phyloP scores from a whole-genome alignment of 768 basidiomycete species.

The Tylopilus plumbeoviolaceoides region DNA sequence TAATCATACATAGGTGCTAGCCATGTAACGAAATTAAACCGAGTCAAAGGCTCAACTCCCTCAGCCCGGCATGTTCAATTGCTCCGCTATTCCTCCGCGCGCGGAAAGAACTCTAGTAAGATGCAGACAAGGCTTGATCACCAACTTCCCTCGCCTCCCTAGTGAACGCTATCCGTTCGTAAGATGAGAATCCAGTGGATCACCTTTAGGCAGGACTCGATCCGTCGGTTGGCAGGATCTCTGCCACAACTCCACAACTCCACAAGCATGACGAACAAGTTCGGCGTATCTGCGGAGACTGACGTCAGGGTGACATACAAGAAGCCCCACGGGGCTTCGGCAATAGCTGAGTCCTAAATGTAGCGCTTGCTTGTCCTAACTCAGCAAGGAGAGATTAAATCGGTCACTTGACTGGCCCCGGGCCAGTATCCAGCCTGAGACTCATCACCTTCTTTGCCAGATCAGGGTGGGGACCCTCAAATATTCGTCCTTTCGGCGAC shows the following conservation, averaged over 20 bases:
- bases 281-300: not conserved
- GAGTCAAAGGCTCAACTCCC: not conserved
- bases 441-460: too few relatives aligned
- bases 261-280: not conserved
- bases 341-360: too few relatives aligned
- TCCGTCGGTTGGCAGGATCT: not conserved
- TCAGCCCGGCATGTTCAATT: not conserved
- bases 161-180: not conserved
- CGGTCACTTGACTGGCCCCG: too few relatives aligned
- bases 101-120: not conserved
- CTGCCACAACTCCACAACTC: too few relatives aligned
- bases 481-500: not conserved
- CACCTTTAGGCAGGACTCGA: not conserved
- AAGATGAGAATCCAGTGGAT: not conserved
- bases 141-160: too few relatives aligned
- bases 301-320: not conserved
- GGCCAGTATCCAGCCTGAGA: too few relatives aligned
- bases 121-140: not conserved
- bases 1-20: too few relatives aligned
- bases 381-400: not conserved
- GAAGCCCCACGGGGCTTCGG: too few relatives aligned
- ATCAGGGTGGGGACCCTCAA: too few relatives aligned
- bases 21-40: not conserved
- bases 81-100: not conserved
- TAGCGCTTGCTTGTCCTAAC: not conserved